These are phyloP conservation scores for Penicillium waksmanii DNA, from an alignment of 495 filamentous ascomycete species.

Conservation along the genomic window DNA sequence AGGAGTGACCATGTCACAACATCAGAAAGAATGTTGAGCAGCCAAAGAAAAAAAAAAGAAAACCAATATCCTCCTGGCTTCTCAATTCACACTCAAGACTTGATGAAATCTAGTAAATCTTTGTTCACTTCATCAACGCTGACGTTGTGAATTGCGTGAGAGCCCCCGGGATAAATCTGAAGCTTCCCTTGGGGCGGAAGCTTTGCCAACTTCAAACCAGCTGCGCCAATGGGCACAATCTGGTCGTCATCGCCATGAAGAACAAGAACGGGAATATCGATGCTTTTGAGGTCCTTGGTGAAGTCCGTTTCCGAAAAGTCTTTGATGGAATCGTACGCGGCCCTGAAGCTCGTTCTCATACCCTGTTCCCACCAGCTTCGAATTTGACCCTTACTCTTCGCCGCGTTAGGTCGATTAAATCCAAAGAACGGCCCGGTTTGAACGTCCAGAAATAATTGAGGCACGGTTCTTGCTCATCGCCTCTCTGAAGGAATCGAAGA, in stretches of 20 bases:
- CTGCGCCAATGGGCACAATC: constrained; percentile 37
- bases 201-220: constrained; percentile 34
- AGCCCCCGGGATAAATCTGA: constrained; percentile 41
- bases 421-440: constrained; percentile 48
- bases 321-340: constrained; percentile 42
- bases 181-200: constrained; percentile 41
- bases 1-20: too few relatives aligned
- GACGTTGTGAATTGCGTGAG: constrained; percentile 44
- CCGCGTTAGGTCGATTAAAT: constrained; percentile 40
- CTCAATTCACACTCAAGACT: constrained; percentile 3
- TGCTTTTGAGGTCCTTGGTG: constrained; percentile 44
- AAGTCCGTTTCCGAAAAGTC: constrained; percentile 46
- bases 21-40: too few relatives aligned
- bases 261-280: constrained; percentile 41
- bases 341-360: constrained; percentile 44
- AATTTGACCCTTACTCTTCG: constrained; percentile 40
- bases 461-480: constrained; percentile 40
- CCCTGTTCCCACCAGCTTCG: constrained; percentile 46
- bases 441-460: constrained; percentile 45
- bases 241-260: constrained; percentile 48
- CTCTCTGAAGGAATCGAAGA: constrained; percentile 42
- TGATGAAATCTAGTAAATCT: constrained; percentile 38
- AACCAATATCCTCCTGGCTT: too few relatives aligned
- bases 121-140: constrained; percentile 39
- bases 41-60: too few relatives aligned